Evolutionary conservation across 352 stramenopile species (phyloP), one percentile per base, ranked within the genome.

Genomic region (Phytopythium montanum): DNA sequence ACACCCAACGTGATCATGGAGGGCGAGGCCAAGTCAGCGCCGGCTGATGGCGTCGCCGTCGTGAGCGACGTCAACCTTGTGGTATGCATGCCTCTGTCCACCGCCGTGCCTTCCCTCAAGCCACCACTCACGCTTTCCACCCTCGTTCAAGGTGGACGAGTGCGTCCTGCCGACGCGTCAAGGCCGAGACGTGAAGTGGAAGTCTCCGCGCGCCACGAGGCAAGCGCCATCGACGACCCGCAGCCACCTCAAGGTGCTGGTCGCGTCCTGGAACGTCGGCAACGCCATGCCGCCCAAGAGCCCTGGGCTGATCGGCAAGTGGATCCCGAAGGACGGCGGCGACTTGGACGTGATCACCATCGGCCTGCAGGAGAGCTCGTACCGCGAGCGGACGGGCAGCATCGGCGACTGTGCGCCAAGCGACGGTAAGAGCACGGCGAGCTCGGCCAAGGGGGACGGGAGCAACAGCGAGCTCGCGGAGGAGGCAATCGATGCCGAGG

Each of bases 341-440:
- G 79, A 82, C 53, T 94, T 87, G 50, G 88, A 96, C 62, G 79
- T 96, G 12, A 82, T 96, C n/a, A 83, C 73, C 0, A 72, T 96
- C 21, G 85, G 85, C 0, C 68, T 95, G 7, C 85, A 96, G 56
- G 85, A 96, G 61, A 93, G 81, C 65, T 85, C 78, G 23, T 95
- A 94, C 63, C 75, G 70, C 38, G 74, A 87, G 54, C 84, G 79
- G 33, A 59, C 51, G 14, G 25, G 19, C 29, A 67, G 59, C 56
- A 14, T 73, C 56, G 19, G 68, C 64, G 53, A 71, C 21, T 33
- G 75, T 54, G 46, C 72, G 34, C 48, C 46, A 36, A 38, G 54
- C 26, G 65, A 76, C 52, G 74, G 56, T 10, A 69, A 53, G 48
- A 63, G 48, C 29, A 56, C 49, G 23, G 60, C 53, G 10, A 62